Percentiles rank a stretch among this genome's conserved stretches.
phyloP scores from a whole-genome alignment of 2,329 filamentous ascomycete genomes.

The Xylogone sp. region DNA sequence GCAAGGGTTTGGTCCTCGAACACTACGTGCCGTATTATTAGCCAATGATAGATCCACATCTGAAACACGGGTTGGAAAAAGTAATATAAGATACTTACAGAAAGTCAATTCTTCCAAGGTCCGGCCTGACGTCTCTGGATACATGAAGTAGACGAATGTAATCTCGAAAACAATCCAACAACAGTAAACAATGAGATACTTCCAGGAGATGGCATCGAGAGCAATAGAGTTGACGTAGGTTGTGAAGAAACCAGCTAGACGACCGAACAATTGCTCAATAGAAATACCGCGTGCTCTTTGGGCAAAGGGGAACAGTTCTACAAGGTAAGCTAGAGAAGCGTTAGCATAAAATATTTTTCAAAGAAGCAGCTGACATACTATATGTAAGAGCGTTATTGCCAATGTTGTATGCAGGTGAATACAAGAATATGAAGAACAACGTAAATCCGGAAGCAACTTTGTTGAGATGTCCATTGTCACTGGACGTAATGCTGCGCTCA shows the following conservation, averaged over 20 bases:
- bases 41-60: background rate
- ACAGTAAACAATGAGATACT: slow-evolving; percentile 39
- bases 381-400: slow-evolving; percentile 66
- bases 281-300: slow-evolving; percentile 53
- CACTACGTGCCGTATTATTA: slow-evolving; percentile 19
- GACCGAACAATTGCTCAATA: slow-evolving; percentile 29
- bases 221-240: slow-evolving; percentile 43
- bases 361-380: slow-evolving; percentile 35
- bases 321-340: slow-evolving; percentile 40
- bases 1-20: slow-evolving; percentile 33
- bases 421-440: slow-evolving; percentile 58
- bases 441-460: slow-evolving; percentile 23
- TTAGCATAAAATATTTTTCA: background rate
- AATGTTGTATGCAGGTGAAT: slow-evolving; percentile 58
- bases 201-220: slow-evolving; percentile 36
- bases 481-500: slow-evolving; percentile 33
- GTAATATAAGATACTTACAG: too few species aligned
- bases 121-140: slow-evolving; percentile 39
- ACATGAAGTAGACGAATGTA: slow-evolving; percentile 39
- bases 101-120: slow-evolving; percentile 44
- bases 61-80: slow-evolving; percentile 7
- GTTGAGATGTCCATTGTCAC: slow-evolving; percentile 23
- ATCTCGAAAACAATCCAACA: slow-evolving; percentile 38
- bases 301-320: slow-evolving; percentile 57
- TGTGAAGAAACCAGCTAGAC: slow-evolving; percentile 43